Conservation (phyloP, 225 moss, liverwort and hornwort genomes). For the Asterella californica region DNA sequence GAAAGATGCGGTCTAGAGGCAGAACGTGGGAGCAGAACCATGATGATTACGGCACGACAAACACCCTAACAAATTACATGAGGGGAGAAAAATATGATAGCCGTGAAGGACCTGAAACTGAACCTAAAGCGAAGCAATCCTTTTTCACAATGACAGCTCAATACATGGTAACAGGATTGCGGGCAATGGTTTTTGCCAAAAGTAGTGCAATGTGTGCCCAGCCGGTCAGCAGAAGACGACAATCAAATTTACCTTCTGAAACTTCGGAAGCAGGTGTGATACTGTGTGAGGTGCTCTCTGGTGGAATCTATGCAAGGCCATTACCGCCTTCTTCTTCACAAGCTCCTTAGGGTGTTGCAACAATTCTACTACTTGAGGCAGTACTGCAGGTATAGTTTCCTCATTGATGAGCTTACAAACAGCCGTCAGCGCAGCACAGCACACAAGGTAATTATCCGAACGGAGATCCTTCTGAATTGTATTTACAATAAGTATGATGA, state of each 20-base stretch:
- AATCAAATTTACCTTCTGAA: constrained; percentile 59
- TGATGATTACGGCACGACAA: no score
- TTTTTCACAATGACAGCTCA: no score
- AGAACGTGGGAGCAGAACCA: no score
- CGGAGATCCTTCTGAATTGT: constrained; percentile 98
- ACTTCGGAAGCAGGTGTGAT: constrained; percentile 67
- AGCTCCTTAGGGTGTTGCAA: constrained; percentile 82
- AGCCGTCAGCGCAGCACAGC: constrained; percentile 89
- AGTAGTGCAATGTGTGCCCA: neutral
- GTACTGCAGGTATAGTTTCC: constrained; percentile 94
- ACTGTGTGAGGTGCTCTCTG: constrained; percentile 84
- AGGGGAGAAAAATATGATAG: no score
- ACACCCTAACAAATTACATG: no score
- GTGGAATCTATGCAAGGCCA: constrained; percentile 96
- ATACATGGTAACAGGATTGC: no score
- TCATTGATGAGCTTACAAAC: constrained; percentile 98
- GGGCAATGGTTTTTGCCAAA: neutral
- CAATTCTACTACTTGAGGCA: constrained; percentile 92
- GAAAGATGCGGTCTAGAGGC: no score
- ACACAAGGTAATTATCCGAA: constrained; percentile 86
- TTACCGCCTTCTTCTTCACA: constrained; percentile 96
- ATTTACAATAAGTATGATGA: constrained; percentile 97
- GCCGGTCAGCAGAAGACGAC: neutral
- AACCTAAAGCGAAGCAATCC: no score
- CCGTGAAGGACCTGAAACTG: no score